These are phyloP conservation scores for Durio zibethinus DNA, from an alignment of 345 rosid genomes.

Conservation along the genomic window DNA sequence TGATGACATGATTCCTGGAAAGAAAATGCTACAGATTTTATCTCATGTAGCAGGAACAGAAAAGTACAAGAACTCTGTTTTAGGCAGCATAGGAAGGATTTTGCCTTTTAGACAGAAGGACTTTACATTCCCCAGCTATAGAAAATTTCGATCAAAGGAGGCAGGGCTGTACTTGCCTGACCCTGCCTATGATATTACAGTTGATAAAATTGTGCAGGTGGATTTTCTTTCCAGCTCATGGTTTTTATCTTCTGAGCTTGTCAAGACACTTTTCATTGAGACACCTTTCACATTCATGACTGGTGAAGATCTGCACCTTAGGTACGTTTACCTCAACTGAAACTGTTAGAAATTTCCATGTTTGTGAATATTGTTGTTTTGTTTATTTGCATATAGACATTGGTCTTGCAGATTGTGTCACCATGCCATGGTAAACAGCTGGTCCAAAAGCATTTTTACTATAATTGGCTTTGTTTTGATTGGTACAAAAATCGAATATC, in stretches of 20 bases:
- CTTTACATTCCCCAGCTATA: slow-evolving; percentile 91
- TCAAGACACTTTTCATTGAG: slow-evolving; percentile 83
- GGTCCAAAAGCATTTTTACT: background rate
- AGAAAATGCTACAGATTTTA: slow-evolving; percentile 84
- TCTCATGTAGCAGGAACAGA: slow-evolving; percentile 96
- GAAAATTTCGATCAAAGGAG: slow-evolving; percentile 88
- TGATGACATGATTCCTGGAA: slow-evolving; percentile 97
- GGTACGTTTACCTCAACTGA: slow-evolving; percentile 33
- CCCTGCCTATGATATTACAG: slow-evolving; percentile 89
- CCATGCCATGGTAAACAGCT: background rate
- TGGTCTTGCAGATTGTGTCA: background rate
- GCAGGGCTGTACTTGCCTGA: slow-evolving; percentile 97
- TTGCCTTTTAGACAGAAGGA: slow-evolving; percentile 91
- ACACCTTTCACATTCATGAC: slow-evolving; percentile 88
- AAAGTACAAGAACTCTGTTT: slow-evolving; percentile 82
- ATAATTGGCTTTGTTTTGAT: background rate
- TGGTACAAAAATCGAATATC: background rate
- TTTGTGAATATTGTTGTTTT: background rate
- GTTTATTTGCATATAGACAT: background rate
- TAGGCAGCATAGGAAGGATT: slow-evolving; percentile 96
- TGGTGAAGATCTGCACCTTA: slow-evolving; percentile 97
- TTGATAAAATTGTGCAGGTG: slow-evolving; percentile 80
- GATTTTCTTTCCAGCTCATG: slow-evolving; percentile 98
- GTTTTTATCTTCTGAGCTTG: slow-evolving; percentile 90
- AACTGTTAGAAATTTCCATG: background rate